Base-by-base conservation (phyloP, 306 rosid species). In the Delonix regia region DNA sequence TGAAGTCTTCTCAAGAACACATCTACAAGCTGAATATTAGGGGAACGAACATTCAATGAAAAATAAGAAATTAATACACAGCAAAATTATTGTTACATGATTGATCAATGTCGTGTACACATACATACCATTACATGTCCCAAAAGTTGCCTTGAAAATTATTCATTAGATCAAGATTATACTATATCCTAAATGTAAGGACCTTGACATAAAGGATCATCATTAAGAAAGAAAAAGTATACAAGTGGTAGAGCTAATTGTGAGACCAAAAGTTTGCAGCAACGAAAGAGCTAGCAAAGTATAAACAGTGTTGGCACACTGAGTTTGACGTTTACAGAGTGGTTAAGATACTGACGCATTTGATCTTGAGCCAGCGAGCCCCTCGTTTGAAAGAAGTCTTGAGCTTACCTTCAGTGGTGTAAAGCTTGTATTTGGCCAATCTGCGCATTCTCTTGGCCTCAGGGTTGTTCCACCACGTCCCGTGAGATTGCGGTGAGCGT, bases 381-480 rank as follows among this genome's bases (percentile, higher is more conserved):
- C 94, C 92, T 78, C 83, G 86, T 66, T 85, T 89, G 12, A 93
- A 4, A 45, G 91, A 86, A 57, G 4, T 69, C 75, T 89, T 90
- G 45, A 89, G 4, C 57, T 81, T 93, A 9, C 88, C 88, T 73
- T 93, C 94, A 0, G 86, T 27, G 0, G 81, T 30, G 4, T 90
- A 93, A 1, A 80, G 8, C 81, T 90, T 93, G 74, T 93, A 90
- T 38, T 49, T 80, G 0, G 85, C 81, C 0, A 90, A 84, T 71
- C 97, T 74, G 0, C 90, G 72, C 24, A 70, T 63, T 79, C 97
- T 82, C 80, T 89, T 90, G 36, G 53, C 16, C 65, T 89, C 91
- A 0, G 97, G 85, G 13, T 89, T 88, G 18, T 86, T 87, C 92
- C 92, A 89, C 92, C 91, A 90, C 19, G 64, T 13, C 3, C 59